These are phyloP conservation scores for Microbotryomycetes sp. DNA, from an alignment of 1,284 basidiomycete species.

Conservation along the genomic window DNA sequence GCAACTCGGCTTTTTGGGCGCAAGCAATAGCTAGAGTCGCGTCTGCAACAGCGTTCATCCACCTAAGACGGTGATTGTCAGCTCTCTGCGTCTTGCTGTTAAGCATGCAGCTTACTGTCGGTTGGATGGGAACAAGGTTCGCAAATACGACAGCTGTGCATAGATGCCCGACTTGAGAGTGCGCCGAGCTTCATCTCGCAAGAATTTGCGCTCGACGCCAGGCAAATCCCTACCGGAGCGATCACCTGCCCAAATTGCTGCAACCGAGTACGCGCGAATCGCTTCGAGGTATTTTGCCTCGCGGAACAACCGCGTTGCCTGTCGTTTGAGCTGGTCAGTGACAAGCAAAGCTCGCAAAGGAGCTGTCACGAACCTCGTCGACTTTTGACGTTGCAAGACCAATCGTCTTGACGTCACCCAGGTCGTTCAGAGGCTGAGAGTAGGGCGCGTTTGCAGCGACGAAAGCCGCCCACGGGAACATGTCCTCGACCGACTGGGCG, in stretches of 20 bases:
- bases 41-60: neutral
- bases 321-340: neutral
- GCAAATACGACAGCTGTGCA: neutral
- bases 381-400: neutral
- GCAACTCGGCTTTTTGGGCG: neutral
- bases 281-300: neutral
- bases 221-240: neutral
- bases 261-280: neutral
- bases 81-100: too few relatives aligned
- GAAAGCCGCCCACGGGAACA: neutral
- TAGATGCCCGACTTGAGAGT: conserved; percentile 5
- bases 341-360: neutral
- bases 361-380: neutral
- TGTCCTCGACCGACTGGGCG: neutral
- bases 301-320: neutral
- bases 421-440: neutral
- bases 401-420: conserved; percentile 1
- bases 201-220: neutral
- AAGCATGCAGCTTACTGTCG: neutral
- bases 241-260: conserved; percentile 1
- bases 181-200: neutral
- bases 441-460: conserved; percentile 1
- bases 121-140: neutral
- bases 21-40: neutral
- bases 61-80: neutral